Percentiles rank a stretch among this genome's conserved stretches.
Evolutionary conservation across 345 rosid genomes (phyloP).

Genomic region (Stellera chamaejasme): DNA sequence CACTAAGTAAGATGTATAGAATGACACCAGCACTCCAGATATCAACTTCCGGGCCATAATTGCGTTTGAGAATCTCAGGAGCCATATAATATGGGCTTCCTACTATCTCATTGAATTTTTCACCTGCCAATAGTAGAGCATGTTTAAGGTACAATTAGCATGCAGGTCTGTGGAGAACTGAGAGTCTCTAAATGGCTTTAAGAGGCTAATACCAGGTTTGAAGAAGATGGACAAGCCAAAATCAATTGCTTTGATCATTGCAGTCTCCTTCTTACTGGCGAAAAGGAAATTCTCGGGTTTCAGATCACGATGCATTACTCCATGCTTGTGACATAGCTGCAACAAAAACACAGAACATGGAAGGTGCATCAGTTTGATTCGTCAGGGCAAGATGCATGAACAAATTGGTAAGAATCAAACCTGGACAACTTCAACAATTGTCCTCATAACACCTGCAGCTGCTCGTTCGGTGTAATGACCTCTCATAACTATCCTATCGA

Average conservation of each 20-base stretch:
- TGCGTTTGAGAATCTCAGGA: constrained; percentile 65
- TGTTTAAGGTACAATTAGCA: constrained; percentile 8
- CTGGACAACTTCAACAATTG: constrained; percentile 73
- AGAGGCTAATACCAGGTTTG: constrained; percentile 38
- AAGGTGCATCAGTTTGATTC: constrained; percentile 4
- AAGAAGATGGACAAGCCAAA: constrained; percentile 66
- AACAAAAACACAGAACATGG: constrained; percentile 3
- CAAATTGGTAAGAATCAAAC: constrained; percentile 19
- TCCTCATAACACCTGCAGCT: constrained; percentile 49
- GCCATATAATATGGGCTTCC: constrained; percentile 89
- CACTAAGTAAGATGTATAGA: constrained; percentile 62
- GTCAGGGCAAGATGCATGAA: not conserved
- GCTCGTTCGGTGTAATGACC: constrained; percentile 73
- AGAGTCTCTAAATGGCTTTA: too few relatives aligned
- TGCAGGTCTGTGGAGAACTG: too few relatives aligned
- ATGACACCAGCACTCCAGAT: constrained; percentile 84
- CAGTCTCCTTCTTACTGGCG: constrained; percentile 52
- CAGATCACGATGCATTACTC: constrained; percentile 72
- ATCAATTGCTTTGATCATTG: constrained; percentile 59
- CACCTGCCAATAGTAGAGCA: constrained; percentile 28
- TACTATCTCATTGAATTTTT: constrained; percentile 59
- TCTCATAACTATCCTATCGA: constrained; percentile 66
- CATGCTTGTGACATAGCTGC: constrained; percentile 56
- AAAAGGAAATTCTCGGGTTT: constrained; percentile 64
- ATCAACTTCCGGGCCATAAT: constrained; percentile 70